Conservation (phyloP, 2,329 filamentous ascomycete species). For the Sarocladium kiliense region DNA sequence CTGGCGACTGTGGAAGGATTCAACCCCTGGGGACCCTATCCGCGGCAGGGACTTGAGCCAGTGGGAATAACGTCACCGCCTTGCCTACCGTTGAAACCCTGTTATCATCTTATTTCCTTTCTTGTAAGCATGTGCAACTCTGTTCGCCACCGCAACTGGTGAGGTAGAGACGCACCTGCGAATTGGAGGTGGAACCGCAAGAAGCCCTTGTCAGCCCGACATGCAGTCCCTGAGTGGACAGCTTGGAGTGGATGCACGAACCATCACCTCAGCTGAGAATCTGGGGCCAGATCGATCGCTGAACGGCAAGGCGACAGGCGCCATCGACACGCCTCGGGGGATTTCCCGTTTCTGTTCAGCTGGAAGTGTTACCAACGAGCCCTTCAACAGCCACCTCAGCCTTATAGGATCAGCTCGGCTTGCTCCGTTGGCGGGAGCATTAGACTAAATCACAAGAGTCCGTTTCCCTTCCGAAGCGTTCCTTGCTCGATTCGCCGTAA, state of each 20-base stretch:
- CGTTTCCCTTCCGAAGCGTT: too few relatives aligned
- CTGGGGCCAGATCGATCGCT: conserved; percentile 2
- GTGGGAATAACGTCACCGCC: background rate
- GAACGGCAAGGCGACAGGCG: background rate
- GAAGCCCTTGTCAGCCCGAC: background rate
- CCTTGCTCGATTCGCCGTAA: too few relatives aligned
- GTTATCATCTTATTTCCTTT: too few relatives aligned
- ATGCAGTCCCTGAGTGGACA: background rate
- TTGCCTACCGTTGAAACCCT: background rate
- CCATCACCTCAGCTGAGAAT: conserved; percentile 1
- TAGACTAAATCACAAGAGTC: too few relatives aligned
- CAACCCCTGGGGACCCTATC: background rate
- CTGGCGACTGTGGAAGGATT: background rate
- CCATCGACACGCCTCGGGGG: background rate
- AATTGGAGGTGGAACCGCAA: background rate
- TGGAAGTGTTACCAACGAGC: background rate
- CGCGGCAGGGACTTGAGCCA: background rate
- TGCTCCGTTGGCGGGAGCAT: background rate
- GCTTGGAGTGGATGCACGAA: background rate
- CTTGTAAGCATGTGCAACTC: background rate
- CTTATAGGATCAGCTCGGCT: background rate
- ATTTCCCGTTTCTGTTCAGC: background rate
- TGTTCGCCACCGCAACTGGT: background rate
- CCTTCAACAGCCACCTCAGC: background rate
- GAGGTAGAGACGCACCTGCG: background rate